Base-by-base conservation (phyloP, 2,329 filamentous ascomycete genomes). In the Apiospora marii region DNA sequence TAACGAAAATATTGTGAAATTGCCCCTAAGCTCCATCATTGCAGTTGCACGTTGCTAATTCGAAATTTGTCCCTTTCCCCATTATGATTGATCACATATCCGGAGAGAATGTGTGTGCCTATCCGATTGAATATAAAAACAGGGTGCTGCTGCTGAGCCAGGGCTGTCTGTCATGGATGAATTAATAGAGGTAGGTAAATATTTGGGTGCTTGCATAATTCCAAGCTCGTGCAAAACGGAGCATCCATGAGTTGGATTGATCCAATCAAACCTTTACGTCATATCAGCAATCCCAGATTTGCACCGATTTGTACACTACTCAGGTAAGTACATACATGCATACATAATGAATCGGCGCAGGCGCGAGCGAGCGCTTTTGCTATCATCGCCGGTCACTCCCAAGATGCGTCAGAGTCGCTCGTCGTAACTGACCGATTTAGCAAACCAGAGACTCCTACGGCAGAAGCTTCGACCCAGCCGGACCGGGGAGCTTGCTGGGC, bases 291-390 rank as follows among this genome's bases (percentile, higher is more conserved):
- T 41, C 19, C 13, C 58, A n/a, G 7, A 37, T 41, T 64, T 64
- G 34, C 58, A 64, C 58, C 58, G 58, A 41, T 64, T 64, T 64
- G 58, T 64, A 37, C 58, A 41, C 34, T 61, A 61, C 30, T 34
- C 34, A 22, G 14, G 16, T 22, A 34, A 61, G 53, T 8, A 44
- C 24, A 58, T 30, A n/a, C 27, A 30, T 27, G 16, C 16, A 5
- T 14, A 30, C 43, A 44, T 44, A 44, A 44, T 44, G 43, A 44
- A 44, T 44, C 4, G 16, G 43, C 14, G n/a, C 51, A 14, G 30
- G 51, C 24, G 22, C 10, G 14, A 30, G 51, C 24, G 27, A 24
- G 51, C 51, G 51, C 51, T 53, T 53, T 16, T 16, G 24, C 24
- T 16, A 37, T 22, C 53, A 41, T 64, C 58, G 58, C 58, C 58